phyloP scores from a whole-genome alignment of 2,329 filamentous ascomycete species.

The Fusarium sambucinum region DNA sequence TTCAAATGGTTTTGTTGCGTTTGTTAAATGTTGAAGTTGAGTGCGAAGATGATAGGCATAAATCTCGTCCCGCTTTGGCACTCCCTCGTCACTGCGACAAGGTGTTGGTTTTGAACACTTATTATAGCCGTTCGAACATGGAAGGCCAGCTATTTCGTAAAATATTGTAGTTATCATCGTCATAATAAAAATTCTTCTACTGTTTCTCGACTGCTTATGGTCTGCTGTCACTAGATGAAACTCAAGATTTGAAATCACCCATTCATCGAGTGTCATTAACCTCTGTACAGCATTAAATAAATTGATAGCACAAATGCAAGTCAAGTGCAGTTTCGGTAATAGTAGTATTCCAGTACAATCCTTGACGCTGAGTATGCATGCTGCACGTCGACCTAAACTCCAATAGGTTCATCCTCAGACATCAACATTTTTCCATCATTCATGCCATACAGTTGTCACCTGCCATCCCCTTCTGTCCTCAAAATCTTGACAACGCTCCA shows the following conservation, averaged over 20 bases:
- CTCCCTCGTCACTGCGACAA: constrained; percentile 8
- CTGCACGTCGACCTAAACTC: not conserved
- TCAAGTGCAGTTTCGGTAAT: not conserved
- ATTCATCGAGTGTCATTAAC: not conserved
- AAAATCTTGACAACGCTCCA: not conserved
- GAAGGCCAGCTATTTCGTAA: not conserved
- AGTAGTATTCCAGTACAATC: not conserved
- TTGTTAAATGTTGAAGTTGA: constrained; percentile 10
- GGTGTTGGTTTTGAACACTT: not conserved
- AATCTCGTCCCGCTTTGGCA: not conserved
- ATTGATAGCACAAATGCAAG: not conserved
- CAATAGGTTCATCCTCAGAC: not conserved
- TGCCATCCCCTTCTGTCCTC: not conserved
- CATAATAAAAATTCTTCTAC: not conserved
- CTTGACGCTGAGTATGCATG: not conserved
- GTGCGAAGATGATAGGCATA: constrained; percentile 6
- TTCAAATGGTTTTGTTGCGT: not conserved
- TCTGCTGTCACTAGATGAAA: not conserved
- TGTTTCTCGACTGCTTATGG: not conserved
- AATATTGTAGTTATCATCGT: not conserved
- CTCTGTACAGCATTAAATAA: not conserved
- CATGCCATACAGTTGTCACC: not conserved
- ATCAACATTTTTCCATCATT: not conserved
- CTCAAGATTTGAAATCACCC: not conserved
- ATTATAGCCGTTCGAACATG: not conserved